Evolutionary conservation across 257 asterid species (phyloP).

Genomic region (Leptodermis oblonga): DNA sequence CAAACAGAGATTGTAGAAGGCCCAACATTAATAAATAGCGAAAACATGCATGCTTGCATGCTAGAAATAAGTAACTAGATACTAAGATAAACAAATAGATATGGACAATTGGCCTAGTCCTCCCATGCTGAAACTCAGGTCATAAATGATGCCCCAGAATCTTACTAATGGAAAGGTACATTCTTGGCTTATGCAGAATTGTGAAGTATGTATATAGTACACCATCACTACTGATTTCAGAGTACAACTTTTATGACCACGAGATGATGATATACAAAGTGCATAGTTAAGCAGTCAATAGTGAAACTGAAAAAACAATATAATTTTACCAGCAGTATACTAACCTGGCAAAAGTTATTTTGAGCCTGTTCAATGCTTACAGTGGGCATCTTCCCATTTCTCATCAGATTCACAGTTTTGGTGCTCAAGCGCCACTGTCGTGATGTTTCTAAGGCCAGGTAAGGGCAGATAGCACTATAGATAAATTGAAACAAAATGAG

Average conservation of each 20-base stretch:
- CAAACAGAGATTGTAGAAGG: neutral
- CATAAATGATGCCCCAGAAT: neutral
- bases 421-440: constrained; percentile 98
- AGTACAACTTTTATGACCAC: neutral
- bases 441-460: constrained; percentile 95
- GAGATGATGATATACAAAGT: neutral
- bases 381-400: constrained; percentile 98
- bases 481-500: neutral
- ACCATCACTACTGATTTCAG: neutral
- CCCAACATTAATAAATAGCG: neutral
- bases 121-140: too few relatives aligned
- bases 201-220: neutral
- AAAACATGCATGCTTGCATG: neutral
- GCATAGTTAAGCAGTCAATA: neutral
- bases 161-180: neutral
- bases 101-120: neutral
- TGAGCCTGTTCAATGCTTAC: constrained; percentile 97
- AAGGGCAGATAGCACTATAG: constrained; percentile 91
- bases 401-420: constrained; percentile 96
- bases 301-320: neutral
- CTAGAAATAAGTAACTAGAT: neutral
- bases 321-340: constrained; percentile 13
- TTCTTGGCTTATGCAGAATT: neutral
- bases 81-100: neutral
- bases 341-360: constrained; percentile 90